Evolutionary conservation across 2,329 filamentous ascomycete genomes (phyloP).

Genomic region (Fusarium albosuccineum): DNA sequence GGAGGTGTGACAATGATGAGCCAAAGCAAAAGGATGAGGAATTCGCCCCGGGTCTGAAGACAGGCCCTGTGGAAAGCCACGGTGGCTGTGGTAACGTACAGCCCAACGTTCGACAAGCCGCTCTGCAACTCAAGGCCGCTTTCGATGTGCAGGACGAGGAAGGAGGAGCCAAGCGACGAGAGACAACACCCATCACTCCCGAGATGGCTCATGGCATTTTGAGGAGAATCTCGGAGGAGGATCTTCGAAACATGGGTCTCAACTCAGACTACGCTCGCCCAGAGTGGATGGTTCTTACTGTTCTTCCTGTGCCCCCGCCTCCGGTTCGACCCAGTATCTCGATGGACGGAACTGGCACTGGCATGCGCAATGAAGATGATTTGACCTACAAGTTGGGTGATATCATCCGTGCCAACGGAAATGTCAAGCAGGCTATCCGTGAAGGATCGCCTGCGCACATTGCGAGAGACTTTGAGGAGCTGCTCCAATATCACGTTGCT

Average conservation of each 20-base stretch:
- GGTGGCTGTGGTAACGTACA: constrained; percentile 95
- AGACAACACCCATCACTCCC: constrained; percentile 86
- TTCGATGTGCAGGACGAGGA: constrained; percentile 77
- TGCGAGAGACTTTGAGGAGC: constrained; percentile 87
- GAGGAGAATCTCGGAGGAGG: constrained; percentile 83
- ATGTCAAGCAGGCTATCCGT: constrained; percentile 89
- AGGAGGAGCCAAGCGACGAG: constrained; percentile 78
- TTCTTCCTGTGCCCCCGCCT: constrained; percentile 93
- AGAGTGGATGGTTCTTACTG: constrained; percentile 98
- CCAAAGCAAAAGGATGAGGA: constrained; percentile 77
- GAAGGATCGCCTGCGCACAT: constrained; percentile 95
- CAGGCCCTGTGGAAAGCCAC: constrained; percentile 69
- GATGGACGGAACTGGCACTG: constrained; percentile 92
- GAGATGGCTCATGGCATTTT: constrained; percentile 89
- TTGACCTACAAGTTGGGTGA: constrained; percentile 99
- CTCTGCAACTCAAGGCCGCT: constrained; percentile 83
- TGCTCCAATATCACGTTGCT: constrained; percentile 97
- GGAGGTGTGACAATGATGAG: constrained; percentile 84
- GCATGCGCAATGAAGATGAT: constrained; percentile 96
- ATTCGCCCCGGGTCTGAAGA: constrained; percentile 71
- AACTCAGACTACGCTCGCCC: constrained; percentile 96
- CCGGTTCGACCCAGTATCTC: constrained; percentile 97
- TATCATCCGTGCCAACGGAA: constrained; percentile 97
- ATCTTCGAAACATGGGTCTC: constrained; percentile 88
- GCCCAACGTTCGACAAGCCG: constrained; percentile 88